Percentiles rank a stretch among this genome's conserved stretches.
These are phyloP conservation scores for Globisporangium orthogonon DNA, from an alignment of 352 stramenopile genomes.

Conservation along the genomic window DNA sequence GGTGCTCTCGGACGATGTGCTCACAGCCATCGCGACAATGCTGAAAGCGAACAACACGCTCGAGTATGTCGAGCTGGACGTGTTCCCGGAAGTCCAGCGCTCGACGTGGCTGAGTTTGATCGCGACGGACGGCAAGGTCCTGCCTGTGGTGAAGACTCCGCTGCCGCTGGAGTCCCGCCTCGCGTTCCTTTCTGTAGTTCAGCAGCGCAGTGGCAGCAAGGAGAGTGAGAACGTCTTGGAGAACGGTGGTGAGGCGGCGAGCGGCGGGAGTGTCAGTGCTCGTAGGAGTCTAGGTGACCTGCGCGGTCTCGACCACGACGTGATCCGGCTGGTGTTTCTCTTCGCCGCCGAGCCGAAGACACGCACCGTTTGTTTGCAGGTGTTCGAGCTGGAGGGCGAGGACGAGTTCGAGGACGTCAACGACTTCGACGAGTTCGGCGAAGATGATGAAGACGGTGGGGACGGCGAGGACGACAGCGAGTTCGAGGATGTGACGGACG, in stretches of 20 bases:
- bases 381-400: slow-evolving; percentile 2
- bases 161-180: neutral
- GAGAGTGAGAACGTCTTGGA: neutral
- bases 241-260: neutral
- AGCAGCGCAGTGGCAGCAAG: neutral
- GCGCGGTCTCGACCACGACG: neutral
- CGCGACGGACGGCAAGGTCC: neutral
- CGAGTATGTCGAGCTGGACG: slow-evolving; percentile 1
- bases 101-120: neutral
- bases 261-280: neutral
- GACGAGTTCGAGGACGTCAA: slow-evolving; percentile 1
- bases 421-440: neutral
- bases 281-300: neutral
- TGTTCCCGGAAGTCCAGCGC: neutral
- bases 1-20: neutral
- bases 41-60: slow-evolving; percentile 5
- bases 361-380: slow-evolving; percentile 11
- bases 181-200: slow-evolving; percentile 1
- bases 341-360: slow-evolving; percentile 21
- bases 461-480: neutral
- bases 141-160: slow-evolving; percentile 2
- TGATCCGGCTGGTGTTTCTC: slow-evolving; percentile 4
- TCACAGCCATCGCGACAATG: neutral
- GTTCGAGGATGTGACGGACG: slow-evolving; percentile 1
- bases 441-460: neutral